Evolutionary conservation across 1,284 basidiomycete species (phyloP).

Genomic region (Agaricales sp.): DNA sequence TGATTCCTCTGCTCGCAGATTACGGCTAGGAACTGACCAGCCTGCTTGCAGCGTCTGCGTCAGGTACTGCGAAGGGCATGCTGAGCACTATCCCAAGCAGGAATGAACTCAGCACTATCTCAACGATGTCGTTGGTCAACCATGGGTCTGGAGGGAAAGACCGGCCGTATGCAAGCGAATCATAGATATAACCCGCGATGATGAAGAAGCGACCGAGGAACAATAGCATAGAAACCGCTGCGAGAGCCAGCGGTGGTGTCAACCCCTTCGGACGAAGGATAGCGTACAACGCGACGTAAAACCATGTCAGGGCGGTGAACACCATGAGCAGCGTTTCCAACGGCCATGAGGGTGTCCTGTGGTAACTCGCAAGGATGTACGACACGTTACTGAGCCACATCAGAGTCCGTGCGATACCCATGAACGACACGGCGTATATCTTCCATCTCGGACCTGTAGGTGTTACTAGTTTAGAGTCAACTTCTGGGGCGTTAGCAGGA

Average conservation of each 20-base stretch:
- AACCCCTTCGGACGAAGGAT: not conserved
- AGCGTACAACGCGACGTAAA: conserved; percentile 28
- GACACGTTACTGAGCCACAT: conserved; percentile 30
- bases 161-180: conserved; percentile 23
- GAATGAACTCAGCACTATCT: conserved; percentile 15
- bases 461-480: conserved; percentile 5
- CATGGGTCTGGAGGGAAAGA: not conserved
- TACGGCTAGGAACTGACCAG: conserved; percentile 21
- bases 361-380: conserved; percentile 11
- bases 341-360: no score
- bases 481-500: no score
- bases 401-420: conserved; percentile 31
- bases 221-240: conserved; percentile 16
- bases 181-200: conserved; percentile 15
- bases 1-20: not conserved
- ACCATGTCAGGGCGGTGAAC: conserved; percentile 31
- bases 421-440: conserved; percentile 19
- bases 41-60: conserved; percentile 22
- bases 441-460: conserved; percentile 20
- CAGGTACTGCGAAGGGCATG: conserved; percentile 39
- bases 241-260: conserved; percentile 18
- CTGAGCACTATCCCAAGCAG: conserved; percentile 22
- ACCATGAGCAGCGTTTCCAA: conserved; percentile 20
- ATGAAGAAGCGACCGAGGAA: conserved; percentile 15
- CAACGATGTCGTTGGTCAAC: not conserved